Evolutionary conservation across 306 rosid genomes (phyloP).

Genomic region (Malus orientalis): DNA sequence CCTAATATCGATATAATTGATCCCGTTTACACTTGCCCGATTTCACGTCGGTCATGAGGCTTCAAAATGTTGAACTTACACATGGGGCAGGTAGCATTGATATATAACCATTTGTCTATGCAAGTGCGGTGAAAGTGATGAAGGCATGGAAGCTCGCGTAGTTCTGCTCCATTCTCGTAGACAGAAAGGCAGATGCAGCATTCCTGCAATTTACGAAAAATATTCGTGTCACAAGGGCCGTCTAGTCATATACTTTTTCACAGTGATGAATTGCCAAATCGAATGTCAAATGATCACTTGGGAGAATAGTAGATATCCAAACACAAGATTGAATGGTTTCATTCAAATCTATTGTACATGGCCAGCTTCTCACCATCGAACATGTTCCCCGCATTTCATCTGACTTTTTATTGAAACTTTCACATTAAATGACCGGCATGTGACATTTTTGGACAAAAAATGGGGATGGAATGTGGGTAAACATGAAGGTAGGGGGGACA

Average conservation of each 20-base stretch:
- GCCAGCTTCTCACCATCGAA: too few species aligned
- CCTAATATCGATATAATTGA: neutral
- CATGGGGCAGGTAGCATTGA: conserved; percentile 78
- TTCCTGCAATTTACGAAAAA: conserved; percentile 43
- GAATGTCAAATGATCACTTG: neutral
- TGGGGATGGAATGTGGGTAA: too few species aligned
- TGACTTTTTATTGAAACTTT: too few species aligned
- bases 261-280: neutral
- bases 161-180: conserved; percentile 58
- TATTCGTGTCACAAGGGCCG: conserved; percentile 10
- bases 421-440: too few species aligned
- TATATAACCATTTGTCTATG: conserved; percentile 84
- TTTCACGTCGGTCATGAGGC: conserved; percentile 16
- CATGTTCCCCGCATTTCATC: too few species aligned
- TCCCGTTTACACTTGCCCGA: conserved; percentile 24
- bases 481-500: too few species aligned
- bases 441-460: too few species aligned
- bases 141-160: conserved; percentile 74
- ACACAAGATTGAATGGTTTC: neutral
- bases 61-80: conserved; percentile 78
- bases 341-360: too few species aligned
- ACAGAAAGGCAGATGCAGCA: conserved; percentile 74
- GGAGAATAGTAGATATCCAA: too few species aligned
- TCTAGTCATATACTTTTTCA: neutral
- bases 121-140: conserved; percentile 82